Percentiles rank a stretch among this genome's conserved stretches.
phyloP scores from a whole-genome alignment of 352 stramenopile species.

The Phytopythium helicoides region DNA sequence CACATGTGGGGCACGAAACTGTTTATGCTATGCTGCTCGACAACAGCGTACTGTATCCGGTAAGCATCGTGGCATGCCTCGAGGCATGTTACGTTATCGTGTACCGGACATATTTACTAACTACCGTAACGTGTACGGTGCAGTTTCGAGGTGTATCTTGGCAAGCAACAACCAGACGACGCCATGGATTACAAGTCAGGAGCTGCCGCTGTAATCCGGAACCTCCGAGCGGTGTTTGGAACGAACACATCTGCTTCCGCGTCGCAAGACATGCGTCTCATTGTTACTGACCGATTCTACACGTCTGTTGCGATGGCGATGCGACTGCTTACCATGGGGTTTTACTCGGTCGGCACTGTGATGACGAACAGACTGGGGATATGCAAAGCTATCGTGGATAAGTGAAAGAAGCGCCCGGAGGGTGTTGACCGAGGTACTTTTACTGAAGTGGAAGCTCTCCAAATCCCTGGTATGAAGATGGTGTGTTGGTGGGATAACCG shows the following conservation, averaged over 20 bases:
- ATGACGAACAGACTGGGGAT: slow-evolving; percentile 16
- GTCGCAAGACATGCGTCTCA: slow-evolving; percentile 8
- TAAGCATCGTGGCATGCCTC: slow-evolving; percentile 18
- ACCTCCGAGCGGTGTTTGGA: slow-evolving; percentile 6
- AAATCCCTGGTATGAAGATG: slow-evolving; percentile 5
- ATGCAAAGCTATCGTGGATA: slow-evolving; percentile 10
- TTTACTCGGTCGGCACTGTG: slow-evolving; percentile 14
- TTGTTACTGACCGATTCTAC: slow-evolving; percentile 14
- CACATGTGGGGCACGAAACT: slow-evolving; percentile 14
- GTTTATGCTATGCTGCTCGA: slow-evolving; percentile 15
- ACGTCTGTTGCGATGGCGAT: slow-evolving; percentile 9
- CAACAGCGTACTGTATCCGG: slow-evolving; percentile 15
- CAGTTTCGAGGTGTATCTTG: slow-evolving; percentile 14
- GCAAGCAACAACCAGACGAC: slow-evolving; percentile 1
- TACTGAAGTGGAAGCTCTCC: slow-evolving; percentile 1
- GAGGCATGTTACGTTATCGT: no score
- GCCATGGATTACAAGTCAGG: slow-evolving; percentile 4
- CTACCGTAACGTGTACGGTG: no score
- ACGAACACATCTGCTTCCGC: not conserved
- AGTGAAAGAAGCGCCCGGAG: slow-evolving; percentile 2
- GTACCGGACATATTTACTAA: no score
- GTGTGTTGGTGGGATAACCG: slow-evolving; percentile 11
- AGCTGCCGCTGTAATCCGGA: slow-evolving; percentile 2
- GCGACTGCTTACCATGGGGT: slow-evolving; percentile 9
- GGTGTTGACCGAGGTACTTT: not conserved